These are phyloP conservation scores for Arachis monticola DNA, from an alignment of 331 rosid genomes.

Conservation along the genomic window DNA sequence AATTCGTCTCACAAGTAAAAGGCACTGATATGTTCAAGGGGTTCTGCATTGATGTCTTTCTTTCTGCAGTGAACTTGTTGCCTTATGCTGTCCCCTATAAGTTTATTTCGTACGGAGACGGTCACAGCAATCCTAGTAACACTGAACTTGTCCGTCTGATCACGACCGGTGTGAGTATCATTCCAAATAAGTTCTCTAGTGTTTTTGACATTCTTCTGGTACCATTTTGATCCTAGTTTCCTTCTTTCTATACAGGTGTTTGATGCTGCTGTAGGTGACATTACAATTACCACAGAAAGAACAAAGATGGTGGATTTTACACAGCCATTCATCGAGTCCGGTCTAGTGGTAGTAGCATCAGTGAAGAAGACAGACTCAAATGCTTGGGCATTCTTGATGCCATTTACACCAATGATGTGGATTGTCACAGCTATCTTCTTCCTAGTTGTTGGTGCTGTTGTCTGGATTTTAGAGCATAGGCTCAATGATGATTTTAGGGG, in stretches of 20 bases:
- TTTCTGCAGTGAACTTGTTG: constrained; percentile 77
- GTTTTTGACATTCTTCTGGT: constrained; percentile 33
- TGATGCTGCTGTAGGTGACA: constrained; percentile 85
- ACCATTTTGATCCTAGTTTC: constrained; percentile 40
- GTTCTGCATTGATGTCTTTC: constrained; percentile 90
- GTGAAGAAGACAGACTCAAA: constrained; percentile 61
- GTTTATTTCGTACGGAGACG: constrained; percentile 71
- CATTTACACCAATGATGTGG: constrained; percentile 79
- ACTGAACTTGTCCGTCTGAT: constrained; percentile 76
- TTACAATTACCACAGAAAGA: constrained; percentile 75
- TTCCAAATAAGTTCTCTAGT: not conserved
- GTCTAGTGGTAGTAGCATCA: constrained; percentile 77
- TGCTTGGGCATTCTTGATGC: constrained; percentile 82
- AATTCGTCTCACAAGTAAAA: constrained; percentile 60
- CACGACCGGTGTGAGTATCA: constrained; percentile 81
- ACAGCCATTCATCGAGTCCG: constrained; percentile 85
- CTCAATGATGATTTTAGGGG: constrained; percentile 85
- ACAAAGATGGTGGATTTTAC: constrained; percentile 88
- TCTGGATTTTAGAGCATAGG: constrained; percentile 88
- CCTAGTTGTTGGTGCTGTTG: constrained; percentile 72
- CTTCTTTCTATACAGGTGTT: constrained; percentile 53
- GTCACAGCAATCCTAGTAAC: constrained; percentile 63
- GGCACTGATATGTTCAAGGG: constrained; percentile 80
- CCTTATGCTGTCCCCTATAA: constrained; percentile 92
- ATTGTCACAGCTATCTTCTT: constrained; percentile 62